Evolutionary conservation across 305 asterid species (phyloP), one percentile per base, ranked within the genome.

Genomic region (Fraxinus nigra): DNA sequence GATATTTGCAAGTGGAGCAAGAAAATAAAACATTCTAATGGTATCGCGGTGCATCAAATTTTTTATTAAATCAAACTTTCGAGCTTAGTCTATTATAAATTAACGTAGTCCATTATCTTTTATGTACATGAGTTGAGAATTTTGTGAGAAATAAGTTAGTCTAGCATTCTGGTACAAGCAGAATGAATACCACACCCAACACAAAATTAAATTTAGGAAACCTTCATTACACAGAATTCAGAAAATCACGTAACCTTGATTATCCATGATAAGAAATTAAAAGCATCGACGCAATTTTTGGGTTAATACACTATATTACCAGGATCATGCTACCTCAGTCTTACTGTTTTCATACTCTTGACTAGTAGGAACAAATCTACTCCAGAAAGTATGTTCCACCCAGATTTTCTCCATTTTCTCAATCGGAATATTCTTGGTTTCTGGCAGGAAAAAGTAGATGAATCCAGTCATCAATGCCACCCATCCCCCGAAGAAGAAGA

Each of bases 371-470:
- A 84, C 81, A 78, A 77, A 76, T 72, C 79, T 84, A 78, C 77
- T 76, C 86, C 84, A 84, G 3, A 43, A 80, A n/a, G 40, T 8
- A 70, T 84, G 84, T 51, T 76, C 81, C 35, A 48, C 40, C 86
- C 84, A 76, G 7, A 84, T 76, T 30, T n/a, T 70, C 9, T 76
- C 84, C 86, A 84, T 84, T 72, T 80, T 72, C 79, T 84, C 86
- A 9, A 80, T 80, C 10, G 79, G 86, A 10, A 80, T 43, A 46
- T 77, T 67, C 79, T 84, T 84, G 7, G 87, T 84, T 74, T 84
- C 82, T 28, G 82, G 86, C 69, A 80, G 67, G 9, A 76, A 32
- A 40, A 46, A 26, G 26, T 76, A 35, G 5, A 83, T 78, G 54
- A 79, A 83, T 14, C 28, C 72, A 0, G 86, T 79, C 86, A 83